Evolutionary conservation across 2,329 filamentous ascomycete genomes (phyloP), one percentile per base, ranked within the genome.

Genomic region (Alternaria alternata): DNA sequence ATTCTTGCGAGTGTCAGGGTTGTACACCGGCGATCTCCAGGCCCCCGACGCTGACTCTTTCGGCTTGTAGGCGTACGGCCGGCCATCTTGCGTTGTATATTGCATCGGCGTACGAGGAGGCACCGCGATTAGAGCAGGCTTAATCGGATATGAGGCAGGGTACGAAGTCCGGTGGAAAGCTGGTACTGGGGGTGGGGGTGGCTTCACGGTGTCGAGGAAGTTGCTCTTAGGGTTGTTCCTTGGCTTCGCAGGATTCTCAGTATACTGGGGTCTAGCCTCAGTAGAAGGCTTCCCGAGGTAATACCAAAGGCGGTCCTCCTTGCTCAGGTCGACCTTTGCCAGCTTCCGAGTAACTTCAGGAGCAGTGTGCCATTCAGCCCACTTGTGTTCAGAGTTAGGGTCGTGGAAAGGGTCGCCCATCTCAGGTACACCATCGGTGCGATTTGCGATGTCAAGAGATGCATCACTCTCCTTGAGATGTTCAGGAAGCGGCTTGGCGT

Each of bases 211-310:
- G 46, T 92, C 89, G 74, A 93, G 78, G 77, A 90, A 94, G 74
- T 90, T 91, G 66, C 88, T 89, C 78, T 86, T 89, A 2, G 84
- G 81, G 61, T 92, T 92, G 77, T 92, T 85, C 46, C 81, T 81
- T n/a, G 79, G 84, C 59, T 82, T 83, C 59, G 79, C 81, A 43
- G 86, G 87, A 79, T 96, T 89, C 71, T 95, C 91, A 5, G 94
- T 96, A 79, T 95, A 99, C 76, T 96, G 93, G 26, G 93, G 90
- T 77, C 90, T 93, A 54, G 93, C 91, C 73, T 98, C 94, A 7
- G 94, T 97, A 22, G 94, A 98, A 20, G 86, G 87, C 75, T 88
- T 88, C 32, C 92, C 92, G 61, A 99, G 85, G 76, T 97, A 98
- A 80, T 93, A 87, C 92, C 94, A 98, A 18, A 97, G 78, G 74